phyloP scores from a whole-genome alignment of 805 yeast genomes.

The Brettanomyces sp. region DNA sequence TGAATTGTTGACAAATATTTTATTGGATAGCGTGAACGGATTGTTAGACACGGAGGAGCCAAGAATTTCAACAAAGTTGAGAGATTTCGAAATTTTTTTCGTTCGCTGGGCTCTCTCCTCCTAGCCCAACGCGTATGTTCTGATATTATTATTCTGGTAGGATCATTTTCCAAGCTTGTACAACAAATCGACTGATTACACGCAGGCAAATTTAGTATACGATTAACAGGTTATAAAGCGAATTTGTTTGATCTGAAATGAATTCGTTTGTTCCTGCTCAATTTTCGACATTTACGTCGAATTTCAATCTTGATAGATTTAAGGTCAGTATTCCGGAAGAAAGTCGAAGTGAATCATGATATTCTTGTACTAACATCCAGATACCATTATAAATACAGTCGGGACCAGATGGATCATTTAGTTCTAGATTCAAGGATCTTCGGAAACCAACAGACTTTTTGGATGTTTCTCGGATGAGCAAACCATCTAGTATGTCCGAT shows the following conservation, averaged over 20 bases:
- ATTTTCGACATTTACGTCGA: conserved; percentile 23
- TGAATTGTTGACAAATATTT: too few relatives aligned
- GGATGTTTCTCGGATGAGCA: conserved; percentile 73
- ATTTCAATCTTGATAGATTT: conserved; percentile 24
- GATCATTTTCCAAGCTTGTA: too few relatives aligned
- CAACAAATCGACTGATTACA: too few relatives aligned
- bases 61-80: too few relatives aligned
- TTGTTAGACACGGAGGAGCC: too few relatives aligned
- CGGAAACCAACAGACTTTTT: conserved; percentile 87
- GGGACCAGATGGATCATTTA: conserved; percentile 31
- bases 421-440: conserved; percentile 54
- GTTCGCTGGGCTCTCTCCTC: too few relatives aligned
- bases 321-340: conserved; percentile 13
- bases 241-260: conserved; percentile 7
- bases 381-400: background rate
- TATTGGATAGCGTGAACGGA: too few relatives aligned
- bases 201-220: too few relatives aligned
- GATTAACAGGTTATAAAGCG: too few relatives aligned
- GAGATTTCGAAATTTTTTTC: too few relatives aligned
- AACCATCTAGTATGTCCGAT: conserved; percentile 77
- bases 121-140: too few relatives aligned
- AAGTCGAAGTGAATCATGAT: background rate
- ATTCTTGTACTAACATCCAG: conserved; percentile 13
- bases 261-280: conserved; percentile 29
- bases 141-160: too few relatives aligned